Evolutionary conservation across 2,329 filamentous ascomycete genomes (phyloP), one percentile per base, ranked within the genome.

Genomic region (Pseudocercospora crystallina): DNA sequence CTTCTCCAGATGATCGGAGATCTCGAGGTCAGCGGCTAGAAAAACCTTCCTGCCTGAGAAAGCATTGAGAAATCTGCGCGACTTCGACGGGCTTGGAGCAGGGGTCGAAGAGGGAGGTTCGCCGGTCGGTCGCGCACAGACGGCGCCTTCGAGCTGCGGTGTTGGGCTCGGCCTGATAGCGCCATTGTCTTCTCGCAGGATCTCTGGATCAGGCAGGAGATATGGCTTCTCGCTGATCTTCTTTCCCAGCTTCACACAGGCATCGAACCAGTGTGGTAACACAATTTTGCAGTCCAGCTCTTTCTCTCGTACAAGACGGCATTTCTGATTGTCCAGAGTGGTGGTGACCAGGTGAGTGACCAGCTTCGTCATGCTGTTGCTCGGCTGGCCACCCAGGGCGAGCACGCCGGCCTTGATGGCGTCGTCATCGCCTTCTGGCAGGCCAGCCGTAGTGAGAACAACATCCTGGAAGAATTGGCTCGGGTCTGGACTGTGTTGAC

Each of bases 261-360:
- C 92, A 62, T 97, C 92, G 66, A 99, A 96, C 90, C 94, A 97
- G 67, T 97, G 94, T 33, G 94, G 94, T 45, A 99, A 77, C 13
- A 99, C 89, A 52, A 96, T 86, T 70, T 90, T 91, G 69, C 83
- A 83, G 47, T 83, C 83, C 47, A 89, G 76, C 2, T 80, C 80
- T 69, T 85, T 95, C 8, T 79, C 74, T 37, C 76, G 58, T 1
- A 85, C 86, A 47, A 82, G 67, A 54, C 79, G 66, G 55, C 86
- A 87, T 67, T 90, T 90, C 2, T 84, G 80, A 49, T 91, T 82
- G 31, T 91, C 85, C 68, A 87, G 77, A 5, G 82, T 83, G 54
- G 96, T 75, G 5, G 92, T 89, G 53, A 95, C 92, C 47, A 99
- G 81, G 70, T 99, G 94, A 2, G 94, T 97, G 8, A 89, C 89